phyloP scores from a whole-genome alignment of 106 monocot species.

The Dendrobium catenatum region DNA sequence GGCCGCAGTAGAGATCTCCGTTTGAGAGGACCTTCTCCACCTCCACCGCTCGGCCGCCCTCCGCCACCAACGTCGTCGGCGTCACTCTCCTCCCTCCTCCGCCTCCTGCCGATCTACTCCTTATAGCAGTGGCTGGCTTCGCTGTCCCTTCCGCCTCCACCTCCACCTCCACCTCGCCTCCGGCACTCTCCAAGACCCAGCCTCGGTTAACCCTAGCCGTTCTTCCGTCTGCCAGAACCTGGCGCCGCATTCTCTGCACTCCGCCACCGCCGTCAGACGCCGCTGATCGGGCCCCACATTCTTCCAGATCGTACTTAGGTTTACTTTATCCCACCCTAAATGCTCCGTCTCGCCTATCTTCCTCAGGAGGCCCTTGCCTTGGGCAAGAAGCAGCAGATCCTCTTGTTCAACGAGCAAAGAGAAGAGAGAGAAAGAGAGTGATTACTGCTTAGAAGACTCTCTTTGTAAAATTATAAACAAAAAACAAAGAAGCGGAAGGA shows the following conservation, averaged over 20 bases:
- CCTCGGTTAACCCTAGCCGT: not conserved
- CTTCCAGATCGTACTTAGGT: not conserved
- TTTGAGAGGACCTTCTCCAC: slow-evolving; percentile 45
- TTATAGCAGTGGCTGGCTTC: not conserved
- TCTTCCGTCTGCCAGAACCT: not conserved
- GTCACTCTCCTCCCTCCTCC: slow-evolving; percentile 11
- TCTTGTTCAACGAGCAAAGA: not conserved
- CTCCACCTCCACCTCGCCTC: not conserved
- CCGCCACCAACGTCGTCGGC: not conserved
- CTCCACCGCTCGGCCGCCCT: not conserved
- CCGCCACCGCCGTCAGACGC: not conserved
- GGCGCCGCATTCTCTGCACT: slow-evolving; percentile 2
- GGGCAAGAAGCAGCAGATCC: not conserved
- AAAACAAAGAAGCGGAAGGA: not conserved
- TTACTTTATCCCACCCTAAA: not conserved
- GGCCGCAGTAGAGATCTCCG: slow-evolving; percentile 51
- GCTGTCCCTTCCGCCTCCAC: not conserved
- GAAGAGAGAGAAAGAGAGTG: not conserved
- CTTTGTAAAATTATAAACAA: not conserved
- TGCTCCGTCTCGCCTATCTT: not conserved
- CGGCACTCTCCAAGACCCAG: not conserved
- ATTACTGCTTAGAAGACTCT: not conserved
- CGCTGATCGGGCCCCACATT: not conserved
- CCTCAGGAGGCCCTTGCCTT: not conserved
- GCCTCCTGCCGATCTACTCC: slow-evolving; percentile 3